Conservation (phyloP, 805 yeast genomes). For the Zygotorulaspora sp. region DNA sequence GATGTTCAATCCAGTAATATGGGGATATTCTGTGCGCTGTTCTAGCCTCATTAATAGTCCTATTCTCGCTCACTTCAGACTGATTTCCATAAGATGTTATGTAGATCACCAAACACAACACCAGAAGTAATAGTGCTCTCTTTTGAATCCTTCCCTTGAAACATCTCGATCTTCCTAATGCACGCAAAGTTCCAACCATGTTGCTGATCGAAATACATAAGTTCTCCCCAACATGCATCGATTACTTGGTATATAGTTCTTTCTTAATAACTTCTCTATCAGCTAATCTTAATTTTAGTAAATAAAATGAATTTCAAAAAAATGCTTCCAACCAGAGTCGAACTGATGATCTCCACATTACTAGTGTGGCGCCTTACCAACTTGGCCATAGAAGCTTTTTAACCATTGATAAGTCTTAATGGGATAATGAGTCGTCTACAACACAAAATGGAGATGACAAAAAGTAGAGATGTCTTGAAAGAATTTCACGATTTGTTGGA, state of each 20-base stretch:
- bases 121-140: constrained; percentile 1
- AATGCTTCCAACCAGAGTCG: constrained; percentile 67
- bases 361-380: constrained; percentile 88
- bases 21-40: constrained; percentile 7
- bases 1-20: constrained; percentile 11
- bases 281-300: too few relatives aligned
- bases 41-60: constrained; percentile 2
- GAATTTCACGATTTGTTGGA: not conserved
- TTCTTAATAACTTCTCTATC: too few relatives aligned
- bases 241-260: too few relatives aligned
- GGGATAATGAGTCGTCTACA: not conserved
- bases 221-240: too few relatives aligned
- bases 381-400: constrained; percentile 53
- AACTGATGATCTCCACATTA: constrained; percentile 83
- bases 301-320: too few relatives aligned
- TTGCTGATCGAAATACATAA: too few relatives aligned
- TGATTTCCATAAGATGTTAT: not conserved
- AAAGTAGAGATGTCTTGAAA: not conserved
- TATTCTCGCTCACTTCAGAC: not conserved
- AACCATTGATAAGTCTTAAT: not conserved
- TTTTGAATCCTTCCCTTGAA: constrained; percentile 1
- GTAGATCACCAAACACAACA: constrained; percentile 1
- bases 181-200: too few relatives aligned
- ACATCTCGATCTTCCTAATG: not conserved
- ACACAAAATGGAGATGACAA: too few relatives aligned